These are phyloP conservation scores for Plasmodium gallinaceum DNA, from an alignment of 169 alveolate species.

Conservation along the genomic window DNA sequence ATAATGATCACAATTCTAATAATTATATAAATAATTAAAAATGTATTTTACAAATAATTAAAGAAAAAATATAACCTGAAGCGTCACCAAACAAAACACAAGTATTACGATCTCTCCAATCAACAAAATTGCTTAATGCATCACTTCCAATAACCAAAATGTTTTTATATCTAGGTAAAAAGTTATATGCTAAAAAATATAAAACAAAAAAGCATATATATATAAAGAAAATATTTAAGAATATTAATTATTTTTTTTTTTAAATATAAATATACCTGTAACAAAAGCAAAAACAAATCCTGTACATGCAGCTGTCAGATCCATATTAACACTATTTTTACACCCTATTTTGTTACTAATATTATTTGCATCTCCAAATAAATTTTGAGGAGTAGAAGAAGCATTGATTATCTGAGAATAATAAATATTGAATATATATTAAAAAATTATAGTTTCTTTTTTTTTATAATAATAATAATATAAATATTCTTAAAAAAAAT, in stretches of 20 bases:
- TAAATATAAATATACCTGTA: constrained; percentile 70
- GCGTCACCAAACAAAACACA: constrained; percentile 83
- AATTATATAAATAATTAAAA: not conserved
- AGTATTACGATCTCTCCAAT: constrained; percentile 83
- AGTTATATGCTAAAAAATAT: constrained; percentile 32
- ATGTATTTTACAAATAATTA: not conserved
- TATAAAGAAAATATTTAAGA: not conserved
- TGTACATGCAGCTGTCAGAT: constrained; percentile 83
- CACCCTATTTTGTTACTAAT: constrained; percentile 73
- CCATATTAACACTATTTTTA: constrained; percentile 73
- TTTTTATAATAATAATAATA: not conserved
- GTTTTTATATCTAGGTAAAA: constrained; percentile 55
- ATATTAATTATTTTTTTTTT: constrained; percentile 2
- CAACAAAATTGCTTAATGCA: constrained; percentile 81
- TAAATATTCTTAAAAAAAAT: not conserved
- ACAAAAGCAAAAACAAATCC: constrained; percentile 82
- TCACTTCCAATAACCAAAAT: constrained; percentile 81
- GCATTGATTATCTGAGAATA: constrained; percentile 78
- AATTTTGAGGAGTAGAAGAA: constrained; percentile 83
- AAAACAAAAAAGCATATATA: not conserved
- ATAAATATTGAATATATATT: constrained; percentile 8
- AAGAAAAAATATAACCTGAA: constrained; percentile 73
- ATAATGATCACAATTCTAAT: not conserved
- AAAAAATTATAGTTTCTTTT: constrained; percentile 14
- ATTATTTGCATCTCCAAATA: constrained; percentile 83